phyloP scores from a whole-genome alignment of 2,329 filamentous ascomycete species.

The Pestalotiopsis sp. region DNA sequence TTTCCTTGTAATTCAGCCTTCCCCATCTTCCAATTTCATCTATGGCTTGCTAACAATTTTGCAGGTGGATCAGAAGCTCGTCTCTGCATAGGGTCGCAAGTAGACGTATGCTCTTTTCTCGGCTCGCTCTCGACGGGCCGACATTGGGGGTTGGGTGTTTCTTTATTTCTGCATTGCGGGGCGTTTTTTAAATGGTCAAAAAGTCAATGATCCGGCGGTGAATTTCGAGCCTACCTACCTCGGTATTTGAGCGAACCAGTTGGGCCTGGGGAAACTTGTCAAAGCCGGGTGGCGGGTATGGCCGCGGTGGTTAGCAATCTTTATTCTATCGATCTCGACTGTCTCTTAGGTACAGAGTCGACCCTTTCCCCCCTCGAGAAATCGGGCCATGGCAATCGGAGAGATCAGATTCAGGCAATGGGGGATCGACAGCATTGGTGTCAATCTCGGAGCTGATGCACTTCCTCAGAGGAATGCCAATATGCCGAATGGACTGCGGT shows the following conservation, averaged over 20 bases:
- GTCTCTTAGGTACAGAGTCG: not conserved
- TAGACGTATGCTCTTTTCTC: not conserved
- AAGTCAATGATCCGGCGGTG: conserved; percentile 1
- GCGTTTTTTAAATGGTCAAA: conserved; percentile 9
- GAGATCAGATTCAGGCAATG: not conserved
- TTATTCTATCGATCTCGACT: not conserved
- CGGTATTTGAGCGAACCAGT: not conserved
- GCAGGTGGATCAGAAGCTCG: conserved; percentile 31
- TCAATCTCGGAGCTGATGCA: not conserved
- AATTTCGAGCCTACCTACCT: not conserved
- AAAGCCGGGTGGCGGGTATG: not conserved
- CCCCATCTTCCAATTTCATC: not conserved
- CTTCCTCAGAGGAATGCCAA: not conserved
- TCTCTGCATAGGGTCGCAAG: conserved; percentile 16
- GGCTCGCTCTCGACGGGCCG: not conserved
- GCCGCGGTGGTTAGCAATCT: not conserved
- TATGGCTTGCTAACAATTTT: conserved; percentile 14
- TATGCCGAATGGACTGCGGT: not conserved
- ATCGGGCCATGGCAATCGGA: not conserved
- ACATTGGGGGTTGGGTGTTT: not conserved
- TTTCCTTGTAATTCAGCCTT: conserved; percentile 56
- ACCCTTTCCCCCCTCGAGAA: not conserved
- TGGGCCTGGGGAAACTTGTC: not conserved
- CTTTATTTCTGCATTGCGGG: conserved; percentile 9
- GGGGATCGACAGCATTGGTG: not conserved